phyloP scores from a whole-genome alignment of 2,329 filamentous ascomycete species.

The Colletotrichum orbiculare region DNA sequence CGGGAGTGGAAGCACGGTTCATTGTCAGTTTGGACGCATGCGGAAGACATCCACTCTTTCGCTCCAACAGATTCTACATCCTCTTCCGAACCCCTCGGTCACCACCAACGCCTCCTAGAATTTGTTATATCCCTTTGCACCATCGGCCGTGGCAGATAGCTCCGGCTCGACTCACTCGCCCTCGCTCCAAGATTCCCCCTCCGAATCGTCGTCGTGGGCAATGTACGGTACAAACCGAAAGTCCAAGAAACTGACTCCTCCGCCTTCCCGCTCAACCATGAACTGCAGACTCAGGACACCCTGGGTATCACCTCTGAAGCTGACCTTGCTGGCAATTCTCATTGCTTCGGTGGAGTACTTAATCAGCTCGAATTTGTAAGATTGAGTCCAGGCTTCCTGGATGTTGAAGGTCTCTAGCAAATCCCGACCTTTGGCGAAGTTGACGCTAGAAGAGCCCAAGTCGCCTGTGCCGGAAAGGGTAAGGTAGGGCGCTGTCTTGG shows the following conservation, averaged over 20 bases:
- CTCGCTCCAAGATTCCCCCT: slow-evolving; percentile 52
- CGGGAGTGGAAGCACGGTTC: slow-evolving; percentile 26
- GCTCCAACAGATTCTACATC: too few relatives aligned
- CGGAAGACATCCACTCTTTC: slow-evolving; percentile 10
- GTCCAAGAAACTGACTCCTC: slow-evolving; percentile 79
- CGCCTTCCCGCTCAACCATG: slow-evolving; percentile 87
- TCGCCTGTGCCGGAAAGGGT: slow-evolving; percentile 75
- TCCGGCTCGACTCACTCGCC: slow-evolving; percentile 34
- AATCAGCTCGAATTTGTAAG: slow-evolving; percentile 88
- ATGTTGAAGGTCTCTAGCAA: slow-evolving; percentile 82
- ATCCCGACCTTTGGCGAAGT: slow-evolving; percentile 72
- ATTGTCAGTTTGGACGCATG: slow-evolving; percentile 19
- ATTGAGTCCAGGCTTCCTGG: slow-evolving; percentile 69
- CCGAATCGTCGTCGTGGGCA: slow-evolving; percentile 67
- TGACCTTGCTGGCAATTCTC: slow-evolving; percentile 91
- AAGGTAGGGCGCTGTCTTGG: slow-evolving; percentile 75
- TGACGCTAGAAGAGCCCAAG: slow-evolving; percentile 72
- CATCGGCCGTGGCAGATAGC: not conserved
- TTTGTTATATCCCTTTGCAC: not conserved
- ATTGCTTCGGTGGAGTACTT: slow-evolving; percentile 92
- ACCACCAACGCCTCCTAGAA: not conserved
- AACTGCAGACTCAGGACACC: slow-evolving; percentile 95
- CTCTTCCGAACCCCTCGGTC: too few relatives aligned
- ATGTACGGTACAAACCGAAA: slow-evolving; percentile 83
- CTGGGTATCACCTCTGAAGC: slow-evolving; percentile 85